Conservation (phyloP, 495 filamentous ascomycete species). For the Trichoderma reesei region DNA sequence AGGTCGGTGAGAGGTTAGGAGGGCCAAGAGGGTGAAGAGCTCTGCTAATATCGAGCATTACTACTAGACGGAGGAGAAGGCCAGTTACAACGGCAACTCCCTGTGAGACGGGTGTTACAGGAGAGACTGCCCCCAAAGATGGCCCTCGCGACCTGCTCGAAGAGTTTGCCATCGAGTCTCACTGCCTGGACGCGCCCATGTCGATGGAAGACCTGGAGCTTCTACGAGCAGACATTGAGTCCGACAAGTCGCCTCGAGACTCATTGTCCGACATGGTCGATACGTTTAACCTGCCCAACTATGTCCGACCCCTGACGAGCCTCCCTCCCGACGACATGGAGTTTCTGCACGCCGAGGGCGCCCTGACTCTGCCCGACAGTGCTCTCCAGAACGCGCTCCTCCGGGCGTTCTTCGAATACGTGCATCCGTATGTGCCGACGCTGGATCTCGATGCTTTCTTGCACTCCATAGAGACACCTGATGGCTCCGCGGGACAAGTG, state of each 20-base stretch:
- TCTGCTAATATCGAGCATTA: neutral
- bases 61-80: neutral
- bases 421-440: neutral
- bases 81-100: neutral
- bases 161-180: neutral
- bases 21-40: too few relatives aligned
- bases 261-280: neutral
- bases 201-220: constrained; percentile 1
- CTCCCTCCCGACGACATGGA: neutral
- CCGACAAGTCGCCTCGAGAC: neutral
- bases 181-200: neutral
- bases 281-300: neutral
- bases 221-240: neutral
- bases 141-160: neutral
- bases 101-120: neutral
- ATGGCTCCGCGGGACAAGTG: neutral
- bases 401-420: neutral
- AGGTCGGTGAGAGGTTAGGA: neutral
- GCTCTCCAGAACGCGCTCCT: neutral
- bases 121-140: neutral
- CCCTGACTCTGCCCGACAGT: neutral
- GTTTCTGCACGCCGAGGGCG: neutral
- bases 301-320: neutral
- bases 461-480: neutral
- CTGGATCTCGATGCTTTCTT: neutral